These are phyloP conservation scores for Ophiostoma novo-ulmi DNA, from an alignment of 2,329 filamentous ascomycete genomes.

Conservation along the genomic window DNA sequence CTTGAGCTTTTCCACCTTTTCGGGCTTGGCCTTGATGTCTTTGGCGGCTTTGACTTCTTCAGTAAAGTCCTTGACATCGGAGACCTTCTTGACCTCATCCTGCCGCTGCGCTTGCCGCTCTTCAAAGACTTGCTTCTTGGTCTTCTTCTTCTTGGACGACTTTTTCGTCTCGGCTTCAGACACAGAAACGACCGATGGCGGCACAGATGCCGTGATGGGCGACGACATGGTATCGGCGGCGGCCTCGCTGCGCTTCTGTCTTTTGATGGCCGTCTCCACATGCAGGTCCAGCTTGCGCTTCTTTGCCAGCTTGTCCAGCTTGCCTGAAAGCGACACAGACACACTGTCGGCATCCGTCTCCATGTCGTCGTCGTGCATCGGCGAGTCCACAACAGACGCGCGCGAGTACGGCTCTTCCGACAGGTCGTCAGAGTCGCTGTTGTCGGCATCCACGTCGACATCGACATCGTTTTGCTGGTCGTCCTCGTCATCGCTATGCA, in stretches of 20 bases:
- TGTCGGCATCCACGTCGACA: conserved; percentile 29
- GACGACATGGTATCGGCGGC: conserved; percentile 58
- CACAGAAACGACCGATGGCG: conserved; percentile 31
- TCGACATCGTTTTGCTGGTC: conserved; percentile 81
- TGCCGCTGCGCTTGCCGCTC: conserved; percentile 46
- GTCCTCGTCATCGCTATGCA: conserved; percentile 68
- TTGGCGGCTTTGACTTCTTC: conserved; percentile 30
- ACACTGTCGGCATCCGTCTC: conserved; percentile 67
- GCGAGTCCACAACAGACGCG: conserved; percentile 13
- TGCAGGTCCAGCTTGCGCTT: conserved; percentile 73
- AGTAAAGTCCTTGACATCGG: conserved; percentile 30
- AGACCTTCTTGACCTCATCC: background rate
- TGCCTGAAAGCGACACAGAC: background rate
- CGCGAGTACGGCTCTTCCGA: conserved; percentile 78
- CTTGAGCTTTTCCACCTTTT: conserved; percentile 17
- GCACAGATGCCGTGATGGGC: conserved; percentile 3
- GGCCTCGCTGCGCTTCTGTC: conserved; percentile 73
- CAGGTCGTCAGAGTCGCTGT: conserved; percentile 53
- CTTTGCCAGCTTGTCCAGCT: conserved; percentile 39
- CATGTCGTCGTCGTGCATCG: conserved; percentile 53
- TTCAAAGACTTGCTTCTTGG: conserved; percentile 70
- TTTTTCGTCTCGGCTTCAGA: conserved; percentile 45
- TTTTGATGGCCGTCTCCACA: conserved; percentile 66
- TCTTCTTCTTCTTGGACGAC: conserved; percentile 66
- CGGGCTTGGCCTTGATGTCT: conserved; percentile 28